These are phyloP conservation scores for Candida railenensis DNA, from an alignment of 805 yeast species.

Conservation along the genomic window DNA sequence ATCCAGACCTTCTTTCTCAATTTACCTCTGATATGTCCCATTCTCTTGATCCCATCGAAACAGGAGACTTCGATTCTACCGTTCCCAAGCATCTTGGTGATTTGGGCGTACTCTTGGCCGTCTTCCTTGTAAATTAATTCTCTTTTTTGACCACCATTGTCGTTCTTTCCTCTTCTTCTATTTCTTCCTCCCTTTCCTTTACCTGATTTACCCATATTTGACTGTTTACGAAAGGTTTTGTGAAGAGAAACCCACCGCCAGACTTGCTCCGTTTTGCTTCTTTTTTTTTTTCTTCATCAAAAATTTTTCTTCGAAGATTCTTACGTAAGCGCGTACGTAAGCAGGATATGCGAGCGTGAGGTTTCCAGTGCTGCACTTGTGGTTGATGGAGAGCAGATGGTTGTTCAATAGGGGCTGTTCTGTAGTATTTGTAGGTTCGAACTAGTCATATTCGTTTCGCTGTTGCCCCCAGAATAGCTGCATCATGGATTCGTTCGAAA, in stretches of 20 bases:
- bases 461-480: background rate
- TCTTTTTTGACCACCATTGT: conserved; percentile 86
- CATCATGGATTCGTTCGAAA: conserved; percentile 85
- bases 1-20: conserved; percentile 99
- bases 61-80: conserved; percentile 95
- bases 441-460: background rate
- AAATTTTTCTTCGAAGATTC: conserved; percentile 1
- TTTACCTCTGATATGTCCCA: conserved; percentile 98
- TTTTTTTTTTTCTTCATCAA: background rate
- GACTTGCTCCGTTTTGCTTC: background rate
- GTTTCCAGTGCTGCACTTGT: no score
- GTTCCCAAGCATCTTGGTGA: conserved; percentile 96
- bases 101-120: conserved; percentile 98
- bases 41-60: conserved; percentile 90
- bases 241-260: background rate
- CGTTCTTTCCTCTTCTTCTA: conserved; percentile 99
- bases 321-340: background rate
- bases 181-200: conserved; percentile 89
- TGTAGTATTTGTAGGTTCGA: background rate
- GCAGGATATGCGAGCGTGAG: background rate
- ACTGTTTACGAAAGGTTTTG: conserved; percentile 5
- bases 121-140: conserved; percentile 90
- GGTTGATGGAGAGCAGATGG: no score
- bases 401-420: no score
- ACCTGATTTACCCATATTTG: conserved; percentile 67